A percentile compares a stretch with the other conserved stretches of the same genome.
These are phyloP conservation scores for Fomitopsis schrenkii DNA, from an alignment of 1,284 basidiomycete genomes.

Conservation along the genomic window DNA sequence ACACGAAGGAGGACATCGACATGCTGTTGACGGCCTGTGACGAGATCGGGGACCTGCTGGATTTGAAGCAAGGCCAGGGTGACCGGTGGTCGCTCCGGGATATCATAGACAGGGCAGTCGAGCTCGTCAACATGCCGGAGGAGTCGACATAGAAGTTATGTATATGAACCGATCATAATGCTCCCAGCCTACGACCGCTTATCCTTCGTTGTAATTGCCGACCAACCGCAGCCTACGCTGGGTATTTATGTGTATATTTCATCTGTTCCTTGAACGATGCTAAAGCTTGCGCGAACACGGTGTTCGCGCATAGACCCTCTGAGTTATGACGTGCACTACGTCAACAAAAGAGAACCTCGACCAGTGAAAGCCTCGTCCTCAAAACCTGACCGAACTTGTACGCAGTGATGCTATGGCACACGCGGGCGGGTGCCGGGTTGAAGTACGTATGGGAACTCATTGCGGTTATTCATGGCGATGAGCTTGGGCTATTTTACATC, in stretches of 20 bases:
- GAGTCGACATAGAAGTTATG: not conserved
- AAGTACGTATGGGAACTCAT: too few relatives aligned
- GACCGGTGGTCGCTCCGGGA: conserved; percentile 84
- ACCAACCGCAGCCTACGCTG: not conserved
- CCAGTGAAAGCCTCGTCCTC: too few relatives aligned
- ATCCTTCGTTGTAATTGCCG: not conserved
- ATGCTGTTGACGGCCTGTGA: conserved; percentile 84
- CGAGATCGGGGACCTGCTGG: conserved; percentile 86
- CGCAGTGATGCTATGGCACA: too few relatives aligned
- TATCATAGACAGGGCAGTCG: conserved; percentile 71
- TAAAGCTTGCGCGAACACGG: too few relatives aligned
- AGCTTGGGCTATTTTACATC: too few relatives aligned
- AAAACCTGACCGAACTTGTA: too few relatives aligned
- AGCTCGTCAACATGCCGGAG: conserved; percentile 59
- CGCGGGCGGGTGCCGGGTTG: too few relatives aligned
- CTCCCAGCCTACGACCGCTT: not conserved
- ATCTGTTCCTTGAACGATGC: not conserved
- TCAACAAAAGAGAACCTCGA: too few relatives aligned
- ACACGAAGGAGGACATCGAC: conserved; percentile 98
- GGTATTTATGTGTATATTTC: conserved; percentile 5
- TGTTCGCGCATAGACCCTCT: too few relatives aligned
- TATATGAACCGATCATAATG: not conserved
- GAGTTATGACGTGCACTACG: too few relatives aligned
- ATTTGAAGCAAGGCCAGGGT: conserved; percentile 75
- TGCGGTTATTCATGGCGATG: too few relatives aligned